Evolutionary conservation across 2,329 filamentous ascomycete species (phyloP).

Genomic region (Fusarium staphyleae): DNA sequence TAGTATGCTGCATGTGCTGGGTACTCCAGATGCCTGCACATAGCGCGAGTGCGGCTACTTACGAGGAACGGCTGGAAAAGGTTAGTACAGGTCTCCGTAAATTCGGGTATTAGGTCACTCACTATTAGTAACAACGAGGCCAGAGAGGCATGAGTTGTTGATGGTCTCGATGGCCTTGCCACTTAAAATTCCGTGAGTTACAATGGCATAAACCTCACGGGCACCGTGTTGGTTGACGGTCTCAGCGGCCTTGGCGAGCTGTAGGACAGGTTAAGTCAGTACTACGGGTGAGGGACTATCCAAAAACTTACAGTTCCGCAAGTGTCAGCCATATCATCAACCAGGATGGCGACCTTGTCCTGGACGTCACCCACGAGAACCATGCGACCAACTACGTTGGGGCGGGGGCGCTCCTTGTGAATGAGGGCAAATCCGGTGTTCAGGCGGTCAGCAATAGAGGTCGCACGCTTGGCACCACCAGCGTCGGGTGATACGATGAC

Average conservation of each 20-base stretch:
- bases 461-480: slow-evolving; percentile 92
- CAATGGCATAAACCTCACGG: slow-evolving; percentile 88
- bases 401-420: slow-evolving; percentile 90
- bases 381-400: slow-evolving; percentile 90
- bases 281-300: not conserved
- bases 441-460: slow-evolving; percentile 89
- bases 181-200: slow-evolving; percentile 91
- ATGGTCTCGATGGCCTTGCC: slow-evolving; percentile 87
- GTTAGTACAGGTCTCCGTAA: slow-evolving; percentile 33
- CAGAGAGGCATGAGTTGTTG: slow-evolving; percentile 77
- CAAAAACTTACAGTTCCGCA: slow-evolving; percentile 72
- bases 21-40: not conserved
- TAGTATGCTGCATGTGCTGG: not conserved
- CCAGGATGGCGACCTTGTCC: slow-evolving; percentile 91
- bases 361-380: slow-evolving; percentile 91
- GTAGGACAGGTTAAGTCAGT: slow-evolving; percentile 13
- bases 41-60: slow-evolving; percentile 14
- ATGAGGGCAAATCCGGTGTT: slow-evolving; percentile 93
- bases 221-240: slow-evolving; percentile 89
- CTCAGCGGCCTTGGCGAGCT: slow-evolving; percentile 80
- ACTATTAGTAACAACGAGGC: slow-evolving; percentile 89
- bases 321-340: slow-evolving; percentile 98
- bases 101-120: slow-evolving; percentile 33
- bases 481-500: slow-evolving; percentile 96
- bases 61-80: slow-evolving; percentile 47